Evolutionary conservation across 108 stramenopile species (phyloP).

Genomic region (Nitzschia sp.): DNA sequence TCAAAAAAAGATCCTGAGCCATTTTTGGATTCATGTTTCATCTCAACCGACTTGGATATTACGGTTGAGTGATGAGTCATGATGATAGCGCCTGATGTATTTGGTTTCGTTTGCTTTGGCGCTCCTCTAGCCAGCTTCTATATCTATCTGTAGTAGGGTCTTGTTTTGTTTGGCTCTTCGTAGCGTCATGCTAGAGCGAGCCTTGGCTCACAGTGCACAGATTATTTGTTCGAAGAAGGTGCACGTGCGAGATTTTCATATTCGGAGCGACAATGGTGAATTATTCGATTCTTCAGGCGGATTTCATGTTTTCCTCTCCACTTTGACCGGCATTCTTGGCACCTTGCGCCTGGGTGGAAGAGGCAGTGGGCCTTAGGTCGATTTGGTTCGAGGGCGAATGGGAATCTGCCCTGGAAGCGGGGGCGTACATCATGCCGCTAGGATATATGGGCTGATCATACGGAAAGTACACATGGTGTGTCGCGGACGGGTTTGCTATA

Average conservation of each 20-base stretch:
- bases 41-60: too few relatives aligned
- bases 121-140: not conserved
- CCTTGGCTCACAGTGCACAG: too few relatives aligned
- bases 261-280: too few relatives aligned
- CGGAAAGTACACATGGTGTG: not conserved
- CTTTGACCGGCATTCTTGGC: not conserved
- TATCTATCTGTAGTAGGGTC: not conserved
- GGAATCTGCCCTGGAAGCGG: not conserved
- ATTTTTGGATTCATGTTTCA: too few relatives aligned
- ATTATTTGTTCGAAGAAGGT: too few relatives aligned
- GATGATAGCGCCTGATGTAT: not conserved
- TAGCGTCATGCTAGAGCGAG: too few relatives aligned
- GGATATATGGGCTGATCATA: not conserved
- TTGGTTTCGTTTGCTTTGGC: not conserved
- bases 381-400: not conserved
- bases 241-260: too few relatives aligned
- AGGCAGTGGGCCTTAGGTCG: not conserved
- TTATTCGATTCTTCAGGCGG: too few relatives aligned
- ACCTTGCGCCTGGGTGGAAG: not conserved
- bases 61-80: too few relatives aligned
- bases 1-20: too few relatives aligned
- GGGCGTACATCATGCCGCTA: not conserved
- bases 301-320: not conserved
- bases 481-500: not conserved
- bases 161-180: too few relatives aligned